phyloP scores from a whole-genome alignment of 768 basidiomycete genomes.

The Leucocoprinus birnbaumii region DNA sequence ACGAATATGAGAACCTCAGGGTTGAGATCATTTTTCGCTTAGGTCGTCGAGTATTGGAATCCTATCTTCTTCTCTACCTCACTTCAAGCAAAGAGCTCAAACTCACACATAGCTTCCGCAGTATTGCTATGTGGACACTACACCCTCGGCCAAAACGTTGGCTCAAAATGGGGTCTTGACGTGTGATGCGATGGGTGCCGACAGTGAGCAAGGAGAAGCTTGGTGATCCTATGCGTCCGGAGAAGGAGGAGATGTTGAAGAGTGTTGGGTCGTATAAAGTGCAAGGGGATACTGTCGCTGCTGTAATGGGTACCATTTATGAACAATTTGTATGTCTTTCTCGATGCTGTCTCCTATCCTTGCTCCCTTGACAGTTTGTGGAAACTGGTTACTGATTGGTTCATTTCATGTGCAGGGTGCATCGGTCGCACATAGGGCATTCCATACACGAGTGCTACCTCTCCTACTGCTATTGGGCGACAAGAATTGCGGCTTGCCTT shows the following conservation, averaged over 20 bases:
- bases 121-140: slow-evolving; percentile 51
- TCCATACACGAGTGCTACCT: slow-evolving; percentile 49
- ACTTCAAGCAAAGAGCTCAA: slow-evolving; percentile 48
- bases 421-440: slow-evolving; percentile 44
- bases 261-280: slow-evolving; percentile 75
- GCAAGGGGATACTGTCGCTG: slow-evolving; percentile 73
- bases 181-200: slow-evolving; percentile 74
- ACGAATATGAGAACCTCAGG: too few relatives aligned
- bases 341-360: background rate
- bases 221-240: slow-evolving; percentile 17
- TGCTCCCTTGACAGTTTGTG: background rate
- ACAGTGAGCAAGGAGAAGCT: slow-evolving; percentile 40
- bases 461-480: slow-evolving; percentile 28
- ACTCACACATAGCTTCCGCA: slow-evolving; percentile 54
- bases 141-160: slow-evolving; percentile 73
- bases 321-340: slow-evolving; percentile 69
- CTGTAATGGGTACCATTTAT: slow-evolving; percentile 72
- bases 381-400: slow-evolving; percentile 8
- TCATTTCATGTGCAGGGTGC: slow-evolving; percentile 33
- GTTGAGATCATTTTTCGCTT: background rate
- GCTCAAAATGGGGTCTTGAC: slow-evolving; percentile 70
- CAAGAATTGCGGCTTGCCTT: slow-evolving; percentile 37
- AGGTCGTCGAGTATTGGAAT: slow-evolving; percentile 78
- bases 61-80: slow-evolving; percentile 73
- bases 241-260: slow-evolving; percentile 34